These are phyloP conservation scores for Magnolia kwangsiensis DNA, from an alignment of 164 flowering plant species.

Conservation along the genomic window DNA sequence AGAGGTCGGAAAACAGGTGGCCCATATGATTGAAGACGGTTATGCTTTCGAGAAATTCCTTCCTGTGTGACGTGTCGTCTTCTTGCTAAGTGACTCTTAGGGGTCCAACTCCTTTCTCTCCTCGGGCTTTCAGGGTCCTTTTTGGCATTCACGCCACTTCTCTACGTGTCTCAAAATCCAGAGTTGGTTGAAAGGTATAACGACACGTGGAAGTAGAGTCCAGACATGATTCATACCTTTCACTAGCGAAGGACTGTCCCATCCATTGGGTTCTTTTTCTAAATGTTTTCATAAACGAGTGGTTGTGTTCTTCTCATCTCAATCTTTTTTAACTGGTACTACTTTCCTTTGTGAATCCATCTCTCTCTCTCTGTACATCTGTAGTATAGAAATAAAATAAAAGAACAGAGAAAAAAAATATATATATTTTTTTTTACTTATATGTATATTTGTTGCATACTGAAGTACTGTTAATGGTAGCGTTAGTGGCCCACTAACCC, in stretches of 20 bases:
- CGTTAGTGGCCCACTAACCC: no score
- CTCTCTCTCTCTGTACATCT: no score
- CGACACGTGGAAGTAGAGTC: background rate
- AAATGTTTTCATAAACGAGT: background rate
- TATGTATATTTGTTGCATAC: no score
- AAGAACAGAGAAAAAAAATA: no score
- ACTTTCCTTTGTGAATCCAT: background rate
- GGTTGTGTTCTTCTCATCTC: background rate
- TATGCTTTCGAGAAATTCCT: background rate
- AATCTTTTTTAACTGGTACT: background rate
- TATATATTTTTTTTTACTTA: no score
- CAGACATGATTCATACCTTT: background rate
- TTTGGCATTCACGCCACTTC: background rate
- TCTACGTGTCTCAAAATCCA: background rate
- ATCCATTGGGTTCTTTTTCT: background rate
- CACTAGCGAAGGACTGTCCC: background rate
- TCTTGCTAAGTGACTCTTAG: background rate
- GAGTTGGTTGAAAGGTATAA: background rate
- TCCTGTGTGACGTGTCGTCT: background rate
- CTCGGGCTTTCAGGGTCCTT: background rate
- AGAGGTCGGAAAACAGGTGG: no score
- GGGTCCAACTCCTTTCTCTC: background rate
- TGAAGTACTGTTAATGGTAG: no score
- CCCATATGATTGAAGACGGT: no score
- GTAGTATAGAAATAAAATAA: no score